Conservation (phyloP, 345 rosid species). For the Hirschfeldia incana region DNA sequence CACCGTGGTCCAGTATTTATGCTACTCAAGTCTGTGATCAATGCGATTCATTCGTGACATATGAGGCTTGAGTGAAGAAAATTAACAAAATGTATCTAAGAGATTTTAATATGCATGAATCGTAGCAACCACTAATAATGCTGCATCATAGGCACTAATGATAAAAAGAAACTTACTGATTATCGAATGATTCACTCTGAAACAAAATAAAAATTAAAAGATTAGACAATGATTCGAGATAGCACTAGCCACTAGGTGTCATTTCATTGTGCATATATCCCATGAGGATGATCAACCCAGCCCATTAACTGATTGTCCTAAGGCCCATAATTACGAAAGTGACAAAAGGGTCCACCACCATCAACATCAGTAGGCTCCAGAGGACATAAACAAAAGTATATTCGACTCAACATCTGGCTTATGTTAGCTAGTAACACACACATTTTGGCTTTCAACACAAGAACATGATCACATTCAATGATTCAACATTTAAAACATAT, state of each 20-base stretch:
- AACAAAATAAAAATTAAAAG: neutral
- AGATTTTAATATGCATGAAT: neutral
- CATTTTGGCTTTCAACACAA: neutral
- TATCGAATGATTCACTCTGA: neutral
- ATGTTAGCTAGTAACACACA: neutral
- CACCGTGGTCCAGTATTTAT: neutral
- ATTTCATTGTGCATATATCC: neutral
- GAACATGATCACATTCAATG: slow-evolving; percentile 11
- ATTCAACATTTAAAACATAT: neutral
- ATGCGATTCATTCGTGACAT: neutral
- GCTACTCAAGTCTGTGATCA: neutral
- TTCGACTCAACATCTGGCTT: slow-evolving; percentile 1
- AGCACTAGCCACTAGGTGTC: neutral
- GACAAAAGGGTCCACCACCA: neutral
- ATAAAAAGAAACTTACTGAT: neutral
- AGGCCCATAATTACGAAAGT: slow-evolving; percentile 1
- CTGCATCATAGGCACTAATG: neutral
- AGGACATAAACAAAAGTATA: neutral
- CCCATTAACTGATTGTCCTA: neutral
- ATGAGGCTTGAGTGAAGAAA: neutral
- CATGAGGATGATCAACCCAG: neutral
- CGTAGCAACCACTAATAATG: neutral
- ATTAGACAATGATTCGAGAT: neutral
- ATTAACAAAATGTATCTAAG: neutral
- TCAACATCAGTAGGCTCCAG: neutral